Base-by-base conservation (phyloP, 2,329 filamentous ascomycete genomes). In the Davidsoniella australis region DNA sequence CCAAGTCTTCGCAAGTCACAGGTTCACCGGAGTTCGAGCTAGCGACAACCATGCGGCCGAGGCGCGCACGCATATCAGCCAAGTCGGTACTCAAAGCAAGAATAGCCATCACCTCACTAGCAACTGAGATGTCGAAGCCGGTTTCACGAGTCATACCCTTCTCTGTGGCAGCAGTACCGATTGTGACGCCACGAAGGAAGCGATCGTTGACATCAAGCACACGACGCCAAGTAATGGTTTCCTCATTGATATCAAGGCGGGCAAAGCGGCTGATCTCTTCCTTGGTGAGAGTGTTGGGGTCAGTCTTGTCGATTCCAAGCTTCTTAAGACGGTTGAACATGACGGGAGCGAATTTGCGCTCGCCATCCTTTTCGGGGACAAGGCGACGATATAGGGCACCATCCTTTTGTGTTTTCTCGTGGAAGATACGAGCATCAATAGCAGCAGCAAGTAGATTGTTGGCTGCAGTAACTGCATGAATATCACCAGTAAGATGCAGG, bases 61-160 rank as follows among this genome's bases (percentile, higher is more conserved):
- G 76, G 53, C 91, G 81, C 65, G 95, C 88, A 52, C 91, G 79
- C 80, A 98, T 84, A 60, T 98, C 91, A 29, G 71, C 69, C 54
- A 96, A 72, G 61, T 81, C 78, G 55, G 86, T 95, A 68, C 86
- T 93, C 56, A 98, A 76, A 8, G 91, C 91, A 50, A 98, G 78
- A 54, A 98, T 94, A 54, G 91, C 91, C 91, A 98, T 98, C 63
- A 87, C 94, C 65, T 96, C 91, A 63, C 85, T 93, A 40, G 91
- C 91, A 26, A 98, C 91, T 0, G 89, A 94, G 57, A 98, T 98
- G 62, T 98, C 91, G 60, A 98, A 98, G 41, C 85, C 88, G 29
- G 91, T 96, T 64, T 91, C 76, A 54, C 91, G 79, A 23, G 78
- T 83, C 57, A 86, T 78, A 12, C 88, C 88, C 68, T 87, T 94